A percentile compares a stretch with the other conserved stretches of the same genome.
Evolutionary conservation across 495 filamentous ascomycete species (phyloP).

Genomic region (Aspergillus cristatus): DNA sequence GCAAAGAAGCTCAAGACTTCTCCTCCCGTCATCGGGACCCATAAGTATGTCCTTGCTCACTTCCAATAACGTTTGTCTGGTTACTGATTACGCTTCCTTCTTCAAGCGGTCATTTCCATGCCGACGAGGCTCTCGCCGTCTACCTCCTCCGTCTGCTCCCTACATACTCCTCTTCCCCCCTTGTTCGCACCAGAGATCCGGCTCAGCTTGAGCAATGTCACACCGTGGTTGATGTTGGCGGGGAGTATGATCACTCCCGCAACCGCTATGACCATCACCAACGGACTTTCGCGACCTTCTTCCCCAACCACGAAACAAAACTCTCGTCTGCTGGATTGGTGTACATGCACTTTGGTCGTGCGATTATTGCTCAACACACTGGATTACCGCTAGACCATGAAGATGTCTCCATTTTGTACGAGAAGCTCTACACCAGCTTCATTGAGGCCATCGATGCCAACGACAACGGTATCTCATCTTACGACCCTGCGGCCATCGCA

Average conservation of each 20-base stretch:
- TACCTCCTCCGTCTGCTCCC: conserved; percentile 90
- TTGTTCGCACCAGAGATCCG: conserved; percentile 82
- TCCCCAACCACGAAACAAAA: conserved; percentile 71
- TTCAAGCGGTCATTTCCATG: conserved; percentile 85
- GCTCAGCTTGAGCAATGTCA: conserved; percentile 70
- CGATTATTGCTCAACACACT: conserved; percentile 66
- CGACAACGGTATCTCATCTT: conserved; percentile 85
- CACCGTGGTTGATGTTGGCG: conserved; percentile 92
- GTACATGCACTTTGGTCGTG: conserved; percentile 87
- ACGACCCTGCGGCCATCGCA: conserved; percentile 55
- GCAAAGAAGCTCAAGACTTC: conserved; percentile 63
- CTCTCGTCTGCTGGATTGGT: conserved; percentile 88
- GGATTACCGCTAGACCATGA: conserved; percentile 49
- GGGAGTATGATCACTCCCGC: conserved; percentile 65
- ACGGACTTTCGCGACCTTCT: conserved; percentile 73
- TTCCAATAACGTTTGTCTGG: conserved; percentile 7
- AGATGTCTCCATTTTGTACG: conserved; percentile 65
- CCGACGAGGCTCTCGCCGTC: conserved; percentile 96
- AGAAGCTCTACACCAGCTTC: conserved; percentile 87
- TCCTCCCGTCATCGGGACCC: conserved; percentile 69
- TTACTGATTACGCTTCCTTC: conserved; percentile 7
- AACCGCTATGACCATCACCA: conserved; percentile 97
- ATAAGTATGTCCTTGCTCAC: conserved; percentile 46
- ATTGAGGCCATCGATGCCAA: conserved; percentile 95
- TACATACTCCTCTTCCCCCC: conserved; percentile 60